phyloP scores from a whole-genome alignment of 805 yeast species.

The Cyberlindnera saturnus region DNA sequence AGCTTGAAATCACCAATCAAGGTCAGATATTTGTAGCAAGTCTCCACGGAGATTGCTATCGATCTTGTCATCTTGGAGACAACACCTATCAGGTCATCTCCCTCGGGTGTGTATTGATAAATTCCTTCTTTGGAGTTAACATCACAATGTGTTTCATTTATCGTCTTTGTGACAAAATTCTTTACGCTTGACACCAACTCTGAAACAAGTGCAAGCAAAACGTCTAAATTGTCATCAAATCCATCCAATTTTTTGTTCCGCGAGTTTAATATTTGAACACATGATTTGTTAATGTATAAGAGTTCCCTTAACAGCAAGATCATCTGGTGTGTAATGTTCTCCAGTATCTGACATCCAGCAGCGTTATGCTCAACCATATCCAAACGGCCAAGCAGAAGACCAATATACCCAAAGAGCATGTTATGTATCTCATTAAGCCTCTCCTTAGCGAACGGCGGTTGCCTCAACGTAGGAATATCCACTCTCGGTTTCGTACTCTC shows the following conservation, averaged over 20 bases:
- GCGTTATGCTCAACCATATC: constrained; percentile 73
- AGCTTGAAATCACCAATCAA: constrained; percentile 64
- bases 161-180: constrained; percentile 49
- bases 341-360: constrained; percentile 62
- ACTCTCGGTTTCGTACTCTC: constrained; percentile 3
- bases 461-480: constrained; percentile 36
- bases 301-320: constrained; percentile 59
- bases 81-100: constrained; percentile 54
- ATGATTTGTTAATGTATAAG: constrained; percentile 50
- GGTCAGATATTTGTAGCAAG: constrained; percentile 45
- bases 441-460: constrained; percentile 57
- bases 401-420: constrained; percentile 53
- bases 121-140: constrained; percentile 17
- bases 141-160: constrained; percentile 30
- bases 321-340: constrained; percentile 61
- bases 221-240: constrained; percentile 43
- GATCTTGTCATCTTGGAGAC: constrained; percentile 56
- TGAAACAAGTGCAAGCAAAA: constrained; percentile 52
- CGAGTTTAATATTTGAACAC: constrained; percentile 29
- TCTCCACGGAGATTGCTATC: constrained; percentile 41
- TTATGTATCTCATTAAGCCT: constrained; percentile 62
- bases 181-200: constrained; percentile 62
- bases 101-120: constrained; percentile 60
- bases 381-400: constrained; percentile 66
- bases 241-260: constrained; percentile 17